These are phyloP conservation scores for Rubia peregrina DNA, from an alignment of 305 asterid genomes.

Conservation along the genomic window DNA sequence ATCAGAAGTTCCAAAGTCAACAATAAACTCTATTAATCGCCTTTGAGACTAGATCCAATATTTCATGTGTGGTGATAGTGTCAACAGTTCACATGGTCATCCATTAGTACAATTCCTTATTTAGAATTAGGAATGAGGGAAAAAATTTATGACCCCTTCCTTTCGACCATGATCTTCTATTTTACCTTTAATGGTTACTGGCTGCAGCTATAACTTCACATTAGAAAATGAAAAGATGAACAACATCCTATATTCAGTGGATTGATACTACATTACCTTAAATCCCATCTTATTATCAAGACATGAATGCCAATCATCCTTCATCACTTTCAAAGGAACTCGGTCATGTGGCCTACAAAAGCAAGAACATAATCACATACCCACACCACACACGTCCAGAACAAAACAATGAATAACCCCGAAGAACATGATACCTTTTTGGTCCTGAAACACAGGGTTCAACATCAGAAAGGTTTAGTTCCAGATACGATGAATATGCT, in stretches of 20 bases:
- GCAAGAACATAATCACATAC: slow-evolving; percentile 8
- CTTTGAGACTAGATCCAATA: not conserved
- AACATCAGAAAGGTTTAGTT: slow-evolving; percentile 57
- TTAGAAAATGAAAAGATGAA: not conserved
- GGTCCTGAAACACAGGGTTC: slow-evolving; percentile 88
- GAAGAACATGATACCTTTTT: slow-evolving; percentile 41
- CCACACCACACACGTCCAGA: not conserved
- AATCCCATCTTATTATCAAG: slow-evolving; percentile 69
- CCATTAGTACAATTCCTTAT: not conserved
- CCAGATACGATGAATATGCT: slow-evolving; percentile 59
- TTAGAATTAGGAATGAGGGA: not conserved
- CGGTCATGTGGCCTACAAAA: slow-evolving; percentile 73
- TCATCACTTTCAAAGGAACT: slow-evolving; percentile 64
- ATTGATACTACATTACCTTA: slow-evolving; percentile 39
- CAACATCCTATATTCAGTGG: not conserved
- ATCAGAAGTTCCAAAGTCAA: slow-evolving; percentile 4
- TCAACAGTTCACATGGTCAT: not conserved
- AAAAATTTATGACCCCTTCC: not conserved
- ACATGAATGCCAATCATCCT: slow-evolving; percentile 76
- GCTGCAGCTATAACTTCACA: not conserved
- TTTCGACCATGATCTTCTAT: not conserved
- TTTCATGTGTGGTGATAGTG: not conserved
- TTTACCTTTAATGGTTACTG: not conserved
- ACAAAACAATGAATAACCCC: slow-evolving; percentile 6
- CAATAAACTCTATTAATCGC: not conserved